A percentile compares a stretch with the other conserved stretches of the same genome.
These are phyloP conservation scores for Cladosporium phlei DNA, from an alignment of 2,329 filamentous ascomycete genomes.

Conservation along the genomic window DNA sequence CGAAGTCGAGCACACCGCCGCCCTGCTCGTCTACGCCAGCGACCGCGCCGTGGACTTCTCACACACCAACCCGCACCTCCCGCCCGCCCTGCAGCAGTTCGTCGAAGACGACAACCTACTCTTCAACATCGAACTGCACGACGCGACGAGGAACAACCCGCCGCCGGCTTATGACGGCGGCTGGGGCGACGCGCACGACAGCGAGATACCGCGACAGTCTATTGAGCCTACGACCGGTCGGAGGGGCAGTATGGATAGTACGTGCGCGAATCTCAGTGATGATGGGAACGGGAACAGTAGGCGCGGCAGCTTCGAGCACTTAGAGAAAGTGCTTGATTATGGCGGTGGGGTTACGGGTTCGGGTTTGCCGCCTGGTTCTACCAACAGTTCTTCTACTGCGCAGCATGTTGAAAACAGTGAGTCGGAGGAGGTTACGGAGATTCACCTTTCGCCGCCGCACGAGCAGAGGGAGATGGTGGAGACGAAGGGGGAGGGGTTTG, in stretches of 20 bases:
- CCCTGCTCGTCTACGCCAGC: conserved; percentile 57
- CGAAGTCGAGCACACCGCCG: conserved; percentile 49
- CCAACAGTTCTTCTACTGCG: not conserved
- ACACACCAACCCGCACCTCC: conserved; percentile 19
- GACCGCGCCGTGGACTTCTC: conserved; percentile 32
- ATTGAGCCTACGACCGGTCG: conserved; percentile 7
- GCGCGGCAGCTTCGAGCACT: conserved; percentile 15
- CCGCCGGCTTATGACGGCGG: conserved; percentile 12
- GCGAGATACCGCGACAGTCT: conserved; percentile 10
- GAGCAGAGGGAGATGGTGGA: conserved; percentile 24
- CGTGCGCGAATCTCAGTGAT: not conserved
- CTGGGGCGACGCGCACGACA: not conserved
- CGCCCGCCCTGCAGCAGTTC: conserved; percentile 23
- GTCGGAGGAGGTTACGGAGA: conserved; percentile 12
- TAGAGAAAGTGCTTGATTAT: too few species aligned
- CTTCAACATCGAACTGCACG: conserved; percentile 22
- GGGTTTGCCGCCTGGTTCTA: not conserved
- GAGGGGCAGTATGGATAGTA: conserved; percentile 14
- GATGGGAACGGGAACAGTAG: not conserved
- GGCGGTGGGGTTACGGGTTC: not conserved
- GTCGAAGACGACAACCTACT: conserved; percentile 24
- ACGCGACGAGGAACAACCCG: conserved; percentile 3
- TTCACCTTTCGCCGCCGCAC: conserved; percentile 9
- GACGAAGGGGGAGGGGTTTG: conserved; percentile 14
- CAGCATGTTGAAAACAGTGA: conserved; percentile 1